Evolutionary conservation across 176 grass and related monocot species (phyloP).

Genomic region (Lolium multiflorum): DNA sequence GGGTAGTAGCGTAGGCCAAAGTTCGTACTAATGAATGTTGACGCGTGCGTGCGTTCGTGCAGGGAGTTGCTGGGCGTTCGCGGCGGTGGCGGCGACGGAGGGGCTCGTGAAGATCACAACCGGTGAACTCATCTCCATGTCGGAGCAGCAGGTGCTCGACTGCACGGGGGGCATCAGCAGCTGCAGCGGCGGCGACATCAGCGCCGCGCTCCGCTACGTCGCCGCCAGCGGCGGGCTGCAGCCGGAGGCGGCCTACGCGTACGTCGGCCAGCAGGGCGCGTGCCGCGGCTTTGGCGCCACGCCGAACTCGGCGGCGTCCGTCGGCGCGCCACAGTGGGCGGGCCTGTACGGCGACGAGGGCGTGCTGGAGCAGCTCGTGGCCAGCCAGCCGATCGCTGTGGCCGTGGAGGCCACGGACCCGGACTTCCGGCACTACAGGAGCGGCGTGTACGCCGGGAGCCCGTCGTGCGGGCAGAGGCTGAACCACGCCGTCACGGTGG

Average conservation of each 20-base stretch:
- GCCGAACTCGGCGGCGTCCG: slow-evolving; percentile 25
- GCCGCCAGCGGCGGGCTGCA: slow-evolving; percentile 46
- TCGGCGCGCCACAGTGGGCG: not conserved
- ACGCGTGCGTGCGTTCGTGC: not conserved
- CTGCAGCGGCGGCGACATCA: slow-evolving; percentile 50
- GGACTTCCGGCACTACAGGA: slow-evolving; percentile 63
- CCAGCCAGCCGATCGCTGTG: slow-evolving; percentile 53
- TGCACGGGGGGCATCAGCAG: slow-evolving; percentile 36
- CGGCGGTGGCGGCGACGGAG: slow-evolving; percentile 53
- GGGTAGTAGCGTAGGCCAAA: not conserved
- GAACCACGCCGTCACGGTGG: slow-evolving; percentile 54
- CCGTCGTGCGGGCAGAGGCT: slow-evolving; percentile 46
- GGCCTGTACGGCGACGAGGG: slow-evolving; percentile 41
- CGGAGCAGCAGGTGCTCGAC: slow-evolving; percentile 60
- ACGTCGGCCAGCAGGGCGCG: slow-evolving; percentile 42
- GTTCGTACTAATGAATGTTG: not conserved
- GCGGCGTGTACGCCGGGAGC: slow-evolving; percentile 56
- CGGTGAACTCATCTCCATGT: slow-evolving; percentile 50
- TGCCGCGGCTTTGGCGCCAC: slow-evolving; percentile 7
- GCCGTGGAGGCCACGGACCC: slow-evolving; percentile 51
- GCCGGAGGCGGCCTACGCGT: slow-evolving; percentile 50
- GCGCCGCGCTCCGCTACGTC: slow-evolving; percentile 48
- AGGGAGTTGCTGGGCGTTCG: slow-evolving; percentile 65
- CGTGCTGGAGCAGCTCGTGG: slow-evolving; percentile 41
- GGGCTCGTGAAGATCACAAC: slow-evolving; percentile 40